Evolutionary conservation across 2,329 filamentous ascomycete species (phyloP).

Genomic region (Metarhizium sp.): DNA sequence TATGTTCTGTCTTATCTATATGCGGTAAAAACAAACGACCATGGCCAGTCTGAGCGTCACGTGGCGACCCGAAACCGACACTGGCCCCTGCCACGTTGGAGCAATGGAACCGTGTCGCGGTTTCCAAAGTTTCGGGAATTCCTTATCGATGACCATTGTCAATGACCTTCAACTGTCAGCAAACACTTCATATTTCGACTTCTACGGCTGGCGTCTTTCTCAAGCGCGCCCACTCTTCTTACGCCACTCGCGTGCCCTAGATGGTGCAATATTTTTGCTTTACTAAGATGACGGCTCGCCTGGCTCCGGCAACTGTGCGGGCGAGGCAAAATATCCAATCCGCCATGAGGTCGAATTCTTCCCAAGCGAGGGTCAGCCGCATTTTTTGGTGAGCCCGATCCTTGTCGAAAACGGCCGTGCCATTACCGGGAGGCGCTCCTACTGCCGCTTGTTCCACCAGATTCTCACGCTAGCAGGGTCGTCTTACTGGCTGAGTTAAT

Average conservation of each 20-base stretch:
- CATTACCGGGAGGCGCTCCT: constrained; percentile 1
- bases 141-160: not conserved
- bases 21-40: no score
- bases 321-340: no score
- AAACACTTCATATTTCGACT: not conserved
- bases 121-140: not conserved
- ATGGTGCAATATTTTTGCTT: no score
- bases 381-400: not conserved
- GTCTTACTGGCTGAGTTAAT: constrained; percentile 3
- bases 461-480: not conserved
- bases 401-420: not conserved
- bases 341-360: not conserved
- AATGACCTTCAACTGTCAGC: not conserved
- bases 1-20: not conserved
- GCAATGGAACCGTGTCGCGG: no score
- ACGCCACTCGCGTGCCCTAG: no score
- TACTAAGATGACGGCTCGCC: no score
- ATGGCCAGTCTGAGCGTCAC: not conserved
- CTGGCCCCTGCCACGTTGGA: not conserved
- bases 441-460: not conserved
- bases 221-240: no score
- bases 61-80: not conserved
- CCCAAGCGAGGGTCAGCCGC: not conserved
- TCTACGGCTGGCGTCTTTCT: no score
- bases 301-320: no score